Evolutionary conservation across 2,329 filamentous ascomycete species (phyloP).

Genomic region (Xylariales sp.): DNA sequence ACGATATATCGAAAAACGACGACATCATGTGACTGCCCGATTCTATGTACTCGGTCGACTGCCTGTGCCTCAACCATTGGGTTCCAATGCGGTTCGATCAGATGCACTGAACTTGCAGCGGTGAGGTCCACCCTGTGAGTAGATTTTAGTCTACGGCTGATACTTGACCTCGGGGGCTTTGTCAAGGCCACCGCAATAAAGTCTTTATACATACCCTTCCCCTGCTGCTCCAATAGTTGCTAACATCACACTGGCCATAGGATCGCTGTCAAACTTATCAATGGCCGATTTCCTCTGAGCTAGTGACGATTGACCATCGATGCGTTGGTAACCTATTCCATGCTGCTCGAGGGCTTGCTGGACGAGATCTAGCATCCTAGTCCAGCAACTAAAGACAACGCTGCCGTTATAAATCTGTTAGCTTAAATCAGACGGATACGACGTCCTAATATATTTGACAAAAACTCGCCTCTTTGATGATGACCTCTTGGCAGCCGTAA

Average conservation of each 20-base stretch:
- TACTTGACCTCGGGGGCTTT: too few species aligned
- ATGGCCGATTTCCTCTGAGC: conserved; percentile 9
- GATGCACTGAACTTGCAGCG: conserved; percentile 20
- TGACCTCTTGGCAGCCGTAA: too few species aligned
- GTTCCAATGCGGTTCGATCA: conserved; percentile 28
- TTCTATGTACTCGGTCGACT: conserved; percentile 23
- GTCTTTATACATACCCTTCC: conserved; percentile 25
- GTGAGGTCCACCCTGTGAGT: conserved; percentile 20
- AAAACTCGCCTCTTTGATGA: too few species aligned
- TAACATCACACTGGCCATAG: conserved; percentile 21
- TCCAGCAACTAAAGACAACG: conserved; percentile 24
- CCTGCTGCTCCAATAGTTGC: conserved; percentile 23
- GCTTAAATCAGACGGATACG: too few species aligned
- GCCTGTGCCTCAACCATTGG: conserved; percentile 27
- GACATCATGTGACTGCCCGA: conserved; percentile 21
- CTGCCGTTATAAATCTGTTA: too few species aligned
- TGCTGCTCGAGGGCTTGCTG: conserved; percentile 8
- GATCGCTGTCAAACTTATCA: conserved; percentile 12
- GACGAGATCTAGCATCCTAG: conserved; percentile 23
- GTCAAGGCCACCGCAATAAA: too few species aligned
- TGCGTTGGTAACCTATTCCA: conserved; percentile 7
- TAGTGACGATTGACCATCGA: background rate
- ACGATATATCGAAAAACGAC: conserved; percentile 21
- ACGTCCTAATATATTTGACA: too few species aligned
- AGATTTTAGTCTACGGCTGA: too few species aligned